These are phyloP conservation scores for Starmerella khaoyaiensis DNA, from an alignment of 805 yeast species.

Conservation along the genomic window DNA sequence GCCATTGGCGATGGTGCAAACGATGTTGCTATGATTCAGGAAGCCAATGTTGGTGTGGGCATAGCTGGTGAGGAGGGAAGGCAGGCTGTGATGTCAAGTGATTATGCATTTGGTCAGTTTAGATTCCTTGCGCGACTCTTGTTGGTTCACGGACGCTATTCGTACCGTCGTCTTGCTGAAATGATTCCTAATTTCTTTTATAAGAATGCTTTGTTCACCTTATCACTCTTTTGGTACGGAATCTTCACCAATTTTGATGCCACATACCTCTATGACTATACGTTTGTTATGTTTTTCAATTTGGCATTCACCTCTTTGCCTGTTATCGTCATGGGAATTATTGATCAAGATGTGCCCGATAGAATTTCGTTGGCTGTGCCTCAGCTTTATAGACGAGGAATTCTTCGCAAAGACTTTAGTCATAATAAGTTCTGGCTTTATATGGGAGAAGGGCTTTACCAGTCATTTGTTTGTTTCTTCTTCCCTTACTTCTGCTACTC, in stretches of 20 bases:
- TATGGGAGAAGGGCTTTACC: slow-evolving; percentile 63
- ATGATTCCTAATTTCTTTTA: slow-evolving; percentile 74
- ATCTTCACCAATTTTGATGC: slow-evolving; percentile 60
- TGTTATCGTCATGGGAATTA: slow-evolving; percentile 55
- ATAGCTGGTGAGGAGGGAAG: slow-evolving; percentile 83
- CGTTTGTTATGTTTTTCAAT: slow-evolving; percentile 67
- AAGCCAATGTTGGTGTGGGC: slow-evolving; percentile 75
- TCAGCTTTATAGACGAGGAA: slow-evolving; percentile 56
- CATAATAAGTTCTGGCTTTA: slow-evolving; percentile 47
- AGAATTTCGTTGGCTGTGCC: slow-evolving; percentile 56
- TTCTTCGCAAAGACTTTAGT: slow-evolving; percentile 52
- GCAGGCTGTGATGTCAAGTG: slow-evolving; percentile 78
- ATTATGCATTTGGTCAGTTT: slow-evolving; percentile 73
- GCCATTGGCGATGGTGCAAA: slow-evolving; percentile 83
- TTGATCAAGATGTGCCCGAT: slow-evolving; percentile 69
- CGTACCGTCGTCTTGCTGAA: slow-evolving; percentile 59
- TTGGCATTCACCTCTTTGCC: slow-evolving; percentile 76
- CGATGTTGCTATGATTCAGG: slow-evolving; percentile 81
- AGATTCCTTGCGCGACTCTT: slow-evolving; percentile 51
- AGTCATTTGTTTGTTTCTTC: slow-evolving; percentile 54
- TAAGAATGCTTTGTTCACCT: slow-evolving; percentile 62
- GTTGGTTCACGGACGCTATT: slow-evolving; percentile 73
- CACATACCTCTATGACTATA: slow-evolving; percentile 62
- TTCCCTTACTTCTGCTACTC: slow-evolving; percentile 52
- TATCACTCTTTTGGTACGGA: slow-evolving; percentile 71